These are phyloP conservation scores for Antrodiella citrinella DNA, from an alignment of 768 basidiomycete genomes.

Conservation along the genomic window DNA sequence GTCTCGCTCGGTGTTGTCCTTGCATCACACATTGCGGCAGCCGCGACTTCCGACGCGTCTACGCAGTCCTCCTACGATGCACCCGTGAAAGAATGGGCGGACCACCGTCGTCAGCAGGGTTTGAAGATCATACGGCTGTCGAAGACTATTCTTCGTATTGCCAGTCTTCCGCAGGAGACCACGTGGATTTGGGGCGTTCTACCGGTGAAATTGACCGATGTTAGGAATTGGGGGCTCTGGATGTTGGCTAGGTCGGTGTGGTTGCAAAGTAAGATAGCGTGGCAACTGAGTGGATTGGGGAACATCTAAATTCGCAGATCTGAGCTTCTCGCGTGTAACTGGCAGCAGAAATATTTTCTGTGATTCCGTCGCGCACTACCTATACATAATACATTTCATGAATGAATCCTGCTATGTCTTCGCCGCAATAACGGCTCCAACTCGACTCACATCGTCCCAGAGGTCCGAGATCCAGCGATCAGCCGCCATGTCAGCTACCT, in stretches of 20 bases:
- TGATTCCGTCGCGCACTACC: too few species aligned
- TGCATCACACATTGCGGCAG: conserved; percentile 9
- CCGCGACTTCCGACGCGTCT: not conserved
- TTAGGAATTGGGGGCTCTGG: not conserved
- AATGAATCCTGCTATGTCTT: conserved; percentile 14
- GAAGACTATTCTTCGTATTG: not conserved
- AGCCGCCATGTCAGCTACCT: conserved; percentile 33
- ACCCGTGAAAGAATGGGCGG: conserved; percentile 1
- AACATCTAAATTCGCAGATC: conserved; percentile 14
- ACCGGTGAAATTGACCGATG: not conserved
- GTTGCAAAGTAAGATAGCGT: conserved; percentile 17
- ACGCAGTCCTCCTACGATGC: not conserved
- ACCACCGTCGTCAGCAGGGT: not conserved
- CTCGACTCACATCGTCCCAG: conserved; percentile 47
- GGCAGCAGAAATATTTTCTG: too few species aligned
- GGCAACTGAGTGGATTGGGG: conserved; percentile 24
- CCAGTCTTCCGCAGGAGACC: not conserved
- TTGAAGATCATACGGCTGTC: conserved; percentile 1
- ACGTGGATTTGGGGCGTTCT: not conserved
- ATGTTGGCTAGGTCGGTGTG: conserved; percentile 9
- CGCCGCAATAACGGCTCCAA: conserved; percentile 49
- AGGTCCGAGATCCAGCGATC: conserved; percentile 49
- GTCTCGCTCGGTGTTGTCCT: conserved; percentile 15
- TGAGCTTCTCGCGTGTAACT: too few species aligned
- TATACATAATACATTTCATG: too few species aligned